Evolutionary conservation across 2,329 filamentous ascomycete species (phyloP), one percentile per base, ranked within the genome.

Genomic region (Rutstroemia sydowiana): DNA sequence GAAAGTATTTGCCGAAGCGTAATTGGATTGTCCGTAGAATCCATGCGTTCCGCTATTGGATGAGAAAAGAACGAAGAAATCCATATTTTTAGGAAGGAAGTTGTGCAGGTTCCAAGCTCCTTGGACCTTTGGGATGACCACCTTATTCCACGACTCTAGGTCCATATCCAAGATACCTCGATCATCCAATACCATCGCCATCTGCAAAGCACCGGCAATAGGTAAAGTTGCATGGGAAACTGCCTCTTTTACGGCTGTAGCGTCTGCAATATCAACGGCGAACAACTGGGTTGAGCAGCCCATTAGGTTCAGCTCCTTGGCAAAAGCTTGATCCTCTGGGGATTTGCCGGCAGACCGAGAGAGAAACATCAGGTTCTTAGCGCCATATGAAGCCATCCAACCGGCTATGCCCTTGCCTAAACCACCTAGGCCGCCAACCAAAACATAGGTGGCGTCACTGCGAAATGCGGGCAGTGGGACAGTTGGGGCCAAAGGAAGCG

Each of bases 91-190:
- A 16, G 3, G 44, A 16, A 43, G 13, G 3, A 7, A 8, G 20
- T 55, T 65, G 61, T 81, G 75, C 47, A 79, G 69, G 61, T 81
- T 80, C 71, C 73, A 76, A 2, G 73, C 74, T 5, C 75, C 77
- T 6, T 72, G 66, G 0, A 77, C 73, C 61, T 81, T 82, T 55
- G 77, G 76, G 9, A 67, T 64, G 1, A 76, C 69, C 0, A 72
- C 74, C 2, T 68, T 63, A 7, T 66, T 67, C 57, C 74, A 81
- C 5, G 11, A 5, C 20, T 16, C 21, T 5, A 28, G 18, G 7
- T 5, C 16, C 41, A 44, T 44, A 5, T 7, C 8, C 20, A 14
- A 7, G 23, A 44, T 14, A 18, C 6, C 21, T 14, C 21, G 41
- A 44, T 44, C 41, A 5, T 30, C 5, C 26, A 78, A 70, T 14